A percentile compares a stretch with the other conserved stretches of the same genome.
Conservation (phyloP, 1,284 basidiomycete species). For the Fomes fomentarius region DNA sequence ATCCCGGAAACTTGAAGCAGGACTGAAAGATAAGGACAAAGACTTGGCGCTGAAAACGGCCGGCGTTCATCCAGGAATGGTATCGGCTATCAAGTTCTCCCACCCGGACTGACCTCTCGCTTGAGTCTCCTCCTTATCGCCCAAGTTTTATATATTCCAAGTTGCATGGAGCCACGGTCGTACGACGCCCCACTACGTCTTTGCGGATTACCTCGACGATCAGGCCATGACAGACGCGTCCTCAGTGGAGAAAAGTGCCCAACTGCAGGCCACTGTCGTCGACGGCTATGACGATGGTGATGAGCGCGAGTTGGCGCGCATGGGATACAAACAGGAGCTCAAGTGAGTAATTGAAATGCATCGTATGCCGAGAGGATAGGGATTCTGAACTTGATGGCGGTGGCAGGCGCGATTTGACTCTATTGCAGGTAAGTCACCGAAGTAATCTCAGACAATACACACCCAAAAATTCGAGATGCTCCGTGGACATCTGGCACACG, state of each 20-base stretch:
- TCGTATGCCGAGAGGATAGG: neutral
- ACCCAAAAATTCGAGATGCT: too few relatives aligned
- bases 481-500: too few relatives aligned
- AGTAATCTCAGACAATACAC: too few relatives aligned
- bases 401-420: constrained; percentile 54
- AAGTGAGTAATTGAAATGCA: constrained; percentile 43
- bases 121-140: neutral
- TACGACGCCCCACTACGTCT: too few relatives aligned
- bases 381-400: neutral
- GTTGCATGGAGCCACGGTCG: too few relatives aligned
- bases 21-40: neutral
- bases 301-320: constrained; percentile 66
- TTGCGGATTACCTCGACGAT: too few relatives aligned
- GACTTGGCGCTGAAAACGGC: neutral
- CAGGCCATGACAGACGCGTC: constrained; percentile 16
- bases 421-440: constrained; percentile 58
- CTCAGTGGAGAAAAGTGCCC: constrained; percentile 18
- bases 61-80: neutral
- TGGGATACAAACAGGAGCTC: constrained; percentile 79
- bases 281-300: too few relatives aligned
- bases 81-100: constrained; percentile 8
- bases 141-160: too few relatives aligned
- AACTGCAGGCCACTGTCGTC: neutral
- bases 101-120: constrained; percentile 3
- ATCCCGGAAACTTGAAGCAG: too few relatives aligned